These are phyloP conservation scores for Ambrosia trifida DNA, from an alignment of 129 eudicot species.

Conservation along the genomic window DNA sequence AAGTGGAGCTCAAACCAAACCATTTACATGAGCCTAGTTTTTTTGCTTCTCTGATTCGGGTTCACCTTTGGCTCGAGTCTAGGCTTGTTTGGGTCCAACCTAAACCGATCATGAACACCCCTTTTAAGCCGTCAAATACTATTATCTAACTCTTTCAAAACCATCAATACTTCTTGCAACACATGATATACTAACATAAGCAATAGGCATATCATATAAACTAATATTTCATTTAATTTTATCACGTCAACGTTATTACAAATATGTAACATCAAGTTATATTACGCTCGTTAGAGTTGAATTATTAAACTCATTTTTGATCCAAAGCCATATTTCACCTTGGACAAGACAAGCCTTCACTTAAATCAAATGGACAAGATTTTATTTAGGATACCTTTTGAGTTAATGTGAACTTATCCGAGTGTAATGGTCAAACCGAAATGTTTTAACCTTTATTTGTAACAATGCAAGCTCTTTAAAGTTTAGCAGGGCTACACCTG, in stretches of 20 bases:
- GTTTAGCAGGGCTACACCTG: constrained; percentile 15
- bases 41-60: no score
- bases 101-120: neutral
- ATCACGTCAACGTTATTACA: neutral
- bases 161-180: neutral
- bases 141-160: neutral
- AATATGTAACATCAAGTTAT: neutral
- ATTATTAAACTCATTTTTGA: neutral
- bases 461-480: constrained; percentile 28
- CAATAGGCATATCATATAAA: neutral
- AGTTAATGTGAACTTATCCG: neutral
- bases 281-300: neutral
- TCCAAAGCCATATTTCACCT: constrained; percentile 8
- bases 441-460: neutral
- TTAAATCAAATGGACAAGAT: neutral
- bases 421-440: constrained; percentile 3
- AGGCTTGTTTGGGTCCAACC: neutral
- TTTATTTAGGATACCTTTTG: neutral
- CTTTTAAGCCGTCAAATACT: neutral
- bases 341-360: neutral
- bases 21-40: no score
- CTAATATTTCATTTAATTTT: neutral
- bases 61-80: neutral
- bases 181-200: neutral
- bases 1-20: no score